phyloP scores from a whole-genome alignment of 2,329 filamentous ascomycete genomes.

The Pseudodiploospora longispora region DNA sequence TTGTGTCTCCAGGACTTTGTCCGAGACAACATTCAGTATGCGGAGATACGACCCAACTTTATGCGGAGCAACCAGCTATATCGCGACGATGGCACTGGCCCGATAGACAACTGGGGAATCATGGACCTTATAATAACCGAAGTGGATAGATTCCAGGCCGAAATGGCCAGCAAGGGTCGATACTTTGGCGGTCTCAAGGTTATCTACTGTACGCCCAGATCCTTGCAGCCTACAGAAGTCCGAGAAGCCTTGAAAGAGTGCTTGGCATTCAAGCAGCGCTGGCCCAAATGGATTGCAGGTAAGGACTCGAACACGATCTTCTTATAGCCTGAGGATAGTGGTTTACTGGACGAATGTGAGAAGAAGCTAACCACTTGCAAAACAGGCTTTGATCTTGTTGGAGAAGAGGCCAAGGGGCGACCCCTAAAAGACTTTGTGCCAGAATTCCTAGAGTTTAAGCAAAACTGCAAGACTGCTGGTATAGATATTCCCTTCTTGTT shows the following conservation, averaged over 20 bases:
- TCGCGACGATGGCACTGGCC: constrained; percentile 42
- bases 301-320: constrained; percentile 15
- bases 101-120: constrained; percentile 49
- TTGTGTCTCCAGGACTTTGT: constrained; percentile 54
- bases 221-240: constrained; percentile 42
- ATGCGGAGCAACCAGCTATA: constrained; percentile 56
- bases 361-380: not conserved
- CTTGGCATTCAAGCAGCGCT: constrained; percentile 48
- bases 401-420: constrained; percentile 54
- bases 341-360: too few relatives aligned
- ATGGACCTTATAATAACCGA: constrained; percentile 53
- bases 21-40: constrained; percentile 60
- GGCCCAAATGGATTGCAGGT: constrained; percentile 56
- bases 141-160: constrained; percentile 37
- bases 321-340: not conserved
- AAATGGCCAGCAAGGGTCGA: constrained; percentile 18
- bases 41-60: constrained; percentile 63
- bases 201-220: constrained; percentile 62
- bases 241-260: constrained; percentile 51
- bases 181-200: constrained; percentile 60
- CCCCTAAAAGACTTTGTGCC: constrained; percentile 48
- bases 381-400: constrained; percentile 60
- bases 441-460: constrained; percentile 49
- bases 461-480: constrained; percentile 36
- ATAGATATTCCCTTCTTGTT: constrained; percentile 65